A percentile compares a stretch with the other conserved stretches of the same genome.
Evolutionary conservation across 176 grass and related monocot genomes (phyloP).

Genomic region (Aegilops umbellulata): DNA sequence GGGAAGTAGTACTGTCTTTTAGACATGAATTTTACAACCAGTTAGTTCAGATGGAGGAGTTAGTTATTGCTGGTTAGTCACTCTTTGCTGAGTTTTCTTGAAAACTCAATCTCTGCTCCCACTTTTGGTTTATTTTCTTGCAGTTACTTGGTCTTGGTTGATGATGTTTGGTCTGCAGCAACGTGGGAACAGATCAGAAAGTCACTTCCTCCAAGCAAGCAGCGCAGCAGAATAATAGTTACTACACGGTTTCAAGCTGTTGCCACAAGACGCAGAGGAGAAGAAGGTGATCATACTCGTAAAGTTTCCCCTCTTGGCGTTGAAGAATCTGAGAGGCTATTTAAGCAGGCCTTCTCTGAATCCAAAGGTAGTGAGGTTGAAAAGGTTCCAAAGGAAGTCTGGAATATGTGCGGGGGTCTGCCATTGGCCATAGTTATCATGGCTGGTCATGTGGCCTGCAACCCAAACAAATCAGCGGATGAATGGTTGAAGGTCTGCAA

Average conservation of each 20-base stretch:
- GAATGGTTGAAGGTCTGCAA: background rate
- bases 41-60: background rate
- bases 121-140: background rate
- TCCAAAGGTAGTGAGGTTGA: background rate
- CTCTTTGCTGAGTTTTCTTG: background rate
- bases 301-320: background rate
- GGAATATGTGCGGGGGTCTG: background rate
- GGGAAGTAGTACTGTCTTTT: background rate
- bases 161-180: background rate
- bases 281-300: background rate
- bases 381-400: background rate
- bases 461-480: background rate
- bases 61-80: background rate
- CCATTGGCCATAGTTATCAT: background rate
- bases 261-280: background rate
- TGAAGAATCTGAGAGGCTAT: background rate
- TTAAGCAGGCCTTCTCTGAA: background rate
- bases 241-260: conserved; percentile 3
- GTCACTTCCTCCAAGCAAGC: background rate
- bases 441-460: conserved; percentile 4
- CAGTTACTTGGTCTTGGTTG: background rate
- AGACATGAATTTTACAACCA: background rate
- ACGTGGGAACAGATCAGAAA: background rate
- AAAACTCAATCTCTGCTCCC: background rate
- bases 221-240: background rate